Evolutionary conservation across 495 filamentous ascomycete species (phyloP).

Genomic region (Aspergillus asperescens): DNA sequence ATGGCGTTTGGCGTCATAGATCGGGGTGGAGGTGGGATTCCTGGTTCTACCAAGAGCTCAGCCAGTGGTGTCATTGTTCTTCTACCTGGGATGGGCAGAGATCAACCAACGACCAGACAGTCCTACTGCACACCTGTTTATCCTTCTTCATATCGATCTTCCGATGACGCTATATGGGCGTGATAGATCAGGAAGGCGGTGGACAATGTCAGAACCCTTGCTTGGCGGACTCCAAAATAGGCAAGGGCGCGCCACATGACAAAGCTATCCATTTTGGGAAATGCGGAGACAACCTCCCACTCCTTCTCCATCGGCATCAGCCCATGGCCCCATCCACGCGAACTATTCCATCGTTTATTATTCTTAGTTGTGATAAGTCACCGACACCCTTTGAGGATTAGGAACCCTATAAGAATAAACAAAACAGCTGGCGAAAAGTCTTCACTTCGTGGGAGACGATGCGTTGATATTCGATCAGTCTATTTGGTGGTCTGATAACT

Average conservation of each 20-base stretch:
- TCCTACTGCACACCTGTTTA: background rate
- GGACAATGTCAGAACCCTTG: background rate
- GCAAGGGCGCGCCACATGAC: background rate
- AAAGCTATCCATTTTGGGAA: constrained; percentile 7
- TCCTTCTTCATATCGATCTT: background rate
- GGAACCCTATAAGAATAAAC: constrained; percentile 6
- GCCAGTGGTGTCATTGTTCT: constrained; percentile 1
- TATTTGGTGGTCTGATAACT: constrained; percentile 12
- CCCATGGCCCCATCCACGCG: too few species aligned
- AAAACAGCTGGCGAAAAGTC: background rate
- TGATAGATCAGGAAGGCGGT: constrained; percentile 7
- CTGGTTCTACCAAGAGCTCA: constrained; percentile 1
- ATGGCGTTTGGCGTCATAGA: constrained; percentile 23
- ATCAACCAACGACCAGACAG: background rate
- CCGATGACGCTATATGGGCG: background rate
- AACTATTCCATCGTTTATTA: background rate
- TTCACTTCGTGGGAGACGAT: background rate
- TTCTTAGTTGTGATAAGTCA: constrained; percentile 6
- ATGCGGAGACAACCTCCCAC: constrained; percentile 13
- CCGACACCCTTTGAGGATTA: background rate
- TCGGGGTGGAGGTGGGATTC: constrained; percentile 2
- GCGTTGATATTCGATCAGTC: constrained; percentile 1
- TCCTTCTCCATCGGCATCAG: background rate
- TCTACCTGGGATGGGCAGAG: background rate
- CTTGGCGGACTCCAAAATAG: background rate